These are phyloP conservation scores for Coniella lustricola DNA, from an alignment of 2,329 filamentous ascomycete genomes.

Conservation along the genomic window DNA sequence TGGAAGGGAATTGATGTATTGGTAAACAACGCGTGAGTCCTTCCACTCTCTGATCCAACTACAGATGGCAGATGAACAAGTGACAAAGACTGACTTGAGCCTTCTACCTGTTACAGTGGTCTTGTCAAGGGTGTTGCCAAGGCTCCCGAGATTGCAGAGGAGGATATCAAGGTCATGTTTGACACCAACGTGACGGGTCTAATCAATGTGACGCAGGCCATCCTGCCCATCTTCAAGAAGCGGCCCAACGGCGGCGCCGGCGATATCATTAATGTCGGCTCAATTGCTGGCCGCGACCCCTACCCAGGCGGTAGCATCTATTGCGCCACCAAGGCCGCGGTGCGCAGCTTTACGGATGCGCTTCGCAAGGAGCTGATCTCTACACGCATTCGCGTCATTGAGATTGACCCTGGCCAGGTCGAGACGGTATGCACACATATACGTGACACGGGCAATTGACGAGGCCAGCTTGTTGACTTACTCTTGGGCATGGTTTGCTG, in stretches of 20 bases:
- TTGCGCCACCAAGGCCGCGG: slow-evolving; percentile 86
- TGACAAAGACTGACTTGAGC: neutral
- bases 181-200: slow-evolving; percentile 85
- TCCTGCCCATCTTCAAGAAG: slow-evolving; percentile 74
- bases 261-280: slow-evolving; percentile 93
- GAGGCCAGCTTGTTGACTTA: neutral
- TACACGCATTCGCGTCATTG: slow-evolving; percentile 74
- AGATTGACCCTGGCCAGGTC: slow-evolving; percentile 86
- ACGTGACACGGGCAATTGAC: neutral
- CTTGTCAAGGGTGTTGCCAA: slow-evolving; percentile 83
- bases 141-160: slow-evolving; percentile 73
- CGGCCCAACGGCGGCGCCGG: slow-evolving; percentile 70
- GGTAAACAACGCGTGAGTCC: slow-evolving; percentile 87
- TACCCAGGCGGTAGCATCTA: slow-evolving; percentile 86
- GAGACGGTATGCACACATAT: slow-evolving; percentile 58
- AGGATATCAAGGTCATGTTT: slow-evolving; percentile 84
- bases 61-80: neutral
- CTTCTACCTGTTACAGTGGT: slow-evolving; percentile 46
- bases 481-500: neutral
- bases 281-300: slow-evolving; percentile 81
- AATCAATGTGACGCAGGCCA: slow-evolving; percentile 92
- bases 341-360: slow-evolving; percentile 76
- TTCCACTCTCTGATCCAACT: neutral
- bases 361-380: slow-evolving; percentile 77
- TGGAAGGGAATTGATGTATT: slow-evolving; percentile 81